Evolutionary conservation across 768 basidiomycete genomes (phyloP).

Genomic region (Ephemerocybe angulata): DNA sequence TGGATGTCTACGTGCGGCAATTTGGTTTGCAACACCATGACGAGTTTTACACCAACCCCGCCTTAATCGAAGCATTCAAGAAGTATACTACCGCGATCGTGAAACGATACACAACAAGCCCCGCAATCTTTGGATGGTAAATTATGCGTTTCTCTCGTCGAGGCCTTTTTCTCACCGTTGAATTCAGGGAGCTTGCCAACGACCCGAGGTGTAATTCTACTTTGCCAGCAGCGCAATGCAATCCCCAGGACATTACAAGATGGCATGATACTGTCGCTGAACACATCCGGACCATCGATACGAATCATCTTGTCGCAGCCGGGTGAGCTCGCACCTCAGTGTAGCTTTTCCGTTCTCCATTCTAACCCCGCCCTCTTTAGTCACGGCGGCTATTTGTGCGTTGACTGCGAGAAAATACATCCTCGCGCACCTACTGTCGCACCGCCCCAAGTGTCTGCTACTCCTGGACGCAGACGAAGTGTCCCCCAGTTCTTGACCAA

Average conservation of each 20-base stretch:
- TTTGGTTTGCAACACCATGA: constrained; percentile 48
- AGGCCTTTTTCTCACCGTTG: background rate
- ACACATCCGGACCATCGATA: constrained; percentile 46
- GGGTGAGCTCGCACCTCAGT: constrained; percentile 40
- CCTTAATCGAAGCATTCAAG: constrained; percentile 47
- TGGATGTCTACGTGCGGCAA: constrained; percentile 62
- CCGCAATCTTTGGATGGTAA: constrained; percentile 52
- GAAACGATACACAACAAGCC: constrained; percentile 49
- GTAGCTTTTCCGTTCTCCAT: background rate
- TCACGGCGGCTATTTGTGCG: constrained; percentile 58
- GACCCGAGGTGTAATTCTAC: constrained; percentile 66
- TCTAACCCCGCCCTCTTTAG: constrained; percentile 15
- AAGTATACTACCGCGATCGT: constrained; percentile 56
- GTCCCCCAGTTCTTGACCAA: constrained; percentile 41
- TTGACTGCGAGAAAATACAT: constrained; percentile 54
- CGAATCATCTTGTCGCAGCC: constrained; percentile 61
- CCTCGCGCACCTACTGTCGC: constrained; percentile 25
- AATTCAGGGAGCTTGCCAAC: constrained; percentile 59
- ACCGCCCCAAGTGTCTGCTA: constrained; percentile 39
- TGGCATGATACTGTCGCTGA: constrained; percentile 52
- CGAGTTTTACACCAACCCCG: constrained; percentile 53
- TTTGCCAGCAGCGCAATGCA: constrained; percentile 42
- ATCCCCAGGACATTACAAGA: constrained; percentile 47
- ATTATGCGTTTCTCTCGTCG: constrained; percentile 11
- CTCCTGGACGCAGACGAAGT: constrained; percentile 36